phyloP scores from a whole-genome alignment of 331 rosid genomes.

The Acacia pycnantha region DNA sequence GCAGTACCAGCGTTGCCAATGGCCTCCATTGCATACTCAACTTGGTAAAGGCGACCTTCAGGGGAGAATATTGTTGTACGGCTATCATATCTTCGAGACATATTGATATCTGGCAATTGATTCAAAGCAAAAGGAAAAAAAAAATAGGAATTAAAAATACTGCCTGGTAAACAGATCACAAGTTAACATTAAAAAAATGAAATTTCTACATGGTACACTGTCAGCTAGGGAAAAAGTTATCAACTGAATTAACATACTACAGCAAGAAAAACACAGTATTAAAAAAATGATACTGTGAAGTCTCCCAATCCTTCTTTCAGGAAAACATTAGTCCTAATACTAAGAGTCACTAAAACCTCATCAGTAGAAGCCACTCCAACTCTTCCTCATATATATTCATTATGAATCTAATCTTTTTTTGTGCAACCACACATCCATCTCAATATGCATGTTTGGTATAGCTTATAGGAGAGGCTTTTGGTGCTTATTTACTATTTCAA shows the following conservation, averaged over 20 bases:
- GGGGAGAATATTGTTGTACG: slow-evolving; percentile 85
- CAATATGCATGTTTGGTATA: too few relatives aligned
- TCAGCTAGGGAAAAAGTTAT: not conserved
- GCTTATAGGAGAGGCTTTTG: too few relatives aligned
- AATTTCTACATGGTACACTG: not conserved
- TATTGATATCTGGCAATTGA: slow-evolving; percentile 30
- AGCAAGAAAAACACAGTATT: not conserved
- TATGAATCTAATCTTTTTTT: too few relatives aligned
- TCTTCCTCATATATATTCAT: too few relatives aligned
- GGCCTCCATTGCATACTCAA: slow-evolving; percentile 87
- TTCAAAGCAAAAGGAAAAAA: slow-evolving; percentile 7
- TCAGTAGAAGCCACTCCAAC: too few relatives aligned
- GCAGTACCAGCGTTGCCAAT: slow-evolving; percentile 84
- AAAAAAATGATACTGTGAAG: too few relatives aligned
- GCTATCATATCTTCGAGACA: slow-evolving; percentile 84
- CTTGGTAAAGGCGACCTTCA: slow-evolving; percentile 83
- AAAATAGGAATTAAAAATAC: slow-evolving; percentile 15
- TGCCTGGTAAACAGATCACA: not conserved
- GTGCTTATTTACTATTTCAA: too few relatives aligned
- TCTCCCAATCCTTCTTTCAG: too few relatives aligned
- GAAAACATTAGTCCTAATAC: too few relatives aligned
- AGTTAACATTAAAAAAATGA: not conserved
- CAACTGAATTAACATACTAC: not conserved
- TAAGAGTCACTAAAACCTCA: too few relatives aligned
- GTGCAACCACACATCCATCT: too few relatives aligned